phyloP scores from a whole-genome alignment of 2,329 filamentous ascomycete species.

The Aspergillus eucalypticola region DNA sequence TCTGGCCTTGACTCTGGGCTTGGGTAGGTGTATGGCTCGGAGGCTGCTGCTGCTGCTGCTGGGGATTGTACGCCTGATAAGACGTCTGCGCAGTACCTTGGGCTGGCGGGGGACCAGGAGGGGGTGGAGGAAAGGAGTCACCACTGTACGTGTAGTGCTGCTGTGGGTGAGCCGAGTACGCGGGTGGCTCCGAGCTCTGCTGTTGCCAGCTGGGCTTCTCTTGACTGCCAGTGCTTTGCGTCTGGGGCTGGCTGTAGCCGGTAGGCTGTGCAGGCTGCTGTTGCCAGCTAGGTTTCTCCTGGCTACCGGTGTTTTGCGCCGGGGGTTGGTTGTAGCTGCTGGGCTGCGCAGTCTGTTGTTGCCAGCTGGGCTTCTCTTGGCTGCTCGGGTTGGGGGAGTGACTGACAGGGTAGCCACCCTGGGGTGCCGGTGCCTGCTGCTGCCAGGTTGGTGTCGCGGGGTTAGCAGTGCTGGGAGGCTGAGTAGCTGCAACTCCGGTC shows the following conservation, averaged over 20 bases:
- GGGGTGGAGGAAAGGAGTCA: conserved; percentile 42
- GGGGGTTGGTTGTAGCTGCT: neutral
- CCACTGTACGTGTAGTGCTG: conserved; percentile 33
- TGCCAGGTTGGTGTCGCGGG: conserved; percentile 6
- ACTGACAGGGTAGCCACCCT: conserved; percentile 6
- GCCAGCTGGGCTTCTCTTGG: conserved; percentile 8
- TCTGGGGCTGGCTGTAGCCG: neutral
- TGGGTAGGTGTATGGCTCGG: conserved; percentile 17
- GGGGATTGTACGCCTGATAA: conserved; percentile 15
- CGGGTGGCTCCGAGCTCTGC: neutral
- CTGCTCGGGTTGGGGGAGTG: neutral
- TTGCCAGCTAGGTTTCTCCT: conserved; percentile 9
- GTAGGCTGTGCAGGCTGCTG: conserved; percentile 6
- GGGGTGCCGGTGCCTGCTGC: conserved; percentile 6
- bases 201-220: conserved; percentile 4
- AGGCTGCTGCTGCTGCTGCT: conserved; percentile 21
- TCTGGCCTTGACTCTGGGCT: conserved; percentile 28
- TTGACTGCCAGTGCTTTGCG: conserved; percentile 10
- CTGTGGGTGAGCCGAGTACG: conserved; percentile 8
- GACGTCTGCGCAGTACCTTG: conserved; percentile 8
- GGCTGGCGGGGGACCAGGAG: conserved; percentile 32
- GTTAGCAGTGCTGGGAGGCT: conserved; percentile 5
- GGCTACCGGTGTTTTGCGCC: neutral
- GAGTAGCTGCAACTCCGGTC: neutral
- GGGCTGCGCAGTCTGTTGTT: conserved; percentile 8